Conservation (phyloP, 1,284 basidiomycete genomes). For the Rhodotorula sp. region DNA sequence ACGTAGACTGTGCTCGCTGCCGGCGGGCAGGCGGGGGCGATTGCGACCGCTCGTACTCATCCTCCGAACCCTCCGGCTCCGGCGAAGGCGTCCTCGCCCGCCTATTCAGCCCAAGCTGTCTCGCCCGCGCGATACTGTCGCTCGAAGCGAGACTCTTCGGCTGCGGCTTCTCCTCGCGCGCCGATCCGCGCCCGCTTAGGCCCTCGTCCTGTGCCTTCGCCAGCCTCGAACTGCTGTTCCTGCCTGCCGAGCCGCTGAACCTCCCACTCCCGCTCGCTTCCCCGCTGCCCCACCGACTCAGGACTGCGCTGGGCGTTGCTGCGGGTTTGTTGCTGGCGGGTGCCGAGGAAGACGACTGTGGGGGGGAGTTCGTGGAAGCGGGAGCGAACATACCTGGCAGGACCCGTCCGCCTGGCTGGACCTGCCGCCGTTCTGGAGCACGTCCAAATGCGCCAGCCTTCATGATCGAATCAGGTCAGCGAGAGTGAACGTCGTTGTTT, state of each 20-base stretch:
- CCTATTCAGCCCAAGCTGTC: constrained; percentile 13
- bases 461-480: neutral
- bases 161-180: neutral
- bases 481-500: neutral
- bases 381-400: constrained; percentile 16
- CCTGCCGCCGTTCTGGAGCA: neutral
- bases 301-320: neutral
- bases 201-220: neutral
- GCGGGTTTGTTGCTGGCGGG: neutral
- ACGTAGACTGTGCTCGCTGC: neutral
- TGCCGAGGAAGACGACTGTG: neutral
- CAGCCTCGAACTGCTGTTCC: too few species aligned
- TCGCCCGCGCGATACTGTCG: neutral
- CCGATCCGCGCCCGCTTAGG: neutral
- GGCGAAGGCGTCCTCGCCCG: neutral
- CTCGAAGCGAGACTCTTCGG: neutral
- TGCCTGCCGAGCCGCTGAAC: too few species aligned
- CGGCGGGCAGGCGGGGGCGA: neutral
- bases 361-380: neutral
- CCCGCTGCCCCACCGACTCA: neutral
- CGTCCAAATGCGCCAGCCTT: constrained; percentile 18
- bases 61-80: neutral
- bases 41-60: neutral
- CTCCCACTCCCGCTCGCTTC: neutral
- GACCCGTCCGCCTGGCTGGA: constrained; percentile 20